Base-by-base conservation (phyloP, 345 rosid species). In the Triadica sebifera region DNA sequence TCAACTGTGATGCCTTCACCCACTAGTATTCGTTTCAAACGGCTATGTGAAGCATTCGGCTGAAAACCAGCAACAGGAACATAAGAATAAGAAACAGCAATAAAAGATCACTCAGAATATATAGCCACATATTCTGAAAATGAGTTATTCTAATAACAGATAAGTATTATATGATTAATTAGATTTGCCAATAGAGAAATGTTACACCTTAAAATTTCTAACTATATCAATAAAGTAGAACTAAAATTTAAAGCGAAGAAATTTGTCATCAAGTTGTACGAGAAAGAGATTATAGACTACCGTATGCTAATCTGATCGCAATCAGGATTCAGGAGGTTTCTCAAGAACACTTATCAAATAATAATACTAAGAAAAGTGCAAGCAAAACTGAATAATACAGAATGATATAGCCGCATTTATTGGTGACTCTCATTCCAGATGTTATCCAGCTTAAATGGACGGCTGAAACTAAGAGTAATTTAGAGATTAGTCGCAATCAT, bases 1-100 rank as follows among this genome's bases (percentile, higher is more conserved):
- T 86, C 88, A 13, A 90, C 75, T 12, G 92, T 79, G 61, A 88
- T 86, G 58, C 93, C 97, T 74, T 90, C 90, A 70, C 88, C 87
- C 16, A 90, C 89, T 63, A 85, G 81, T 25, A 90, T 79, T 71
- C 91, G 85, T 74, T 84, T 87, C 78, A 90, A 74, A 43, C 84
- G 78, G 37, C 47, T 56, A n/a, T 83, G 79, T 22, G 92, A 83
- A 20, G 64, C 78, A 79, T 88, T 92, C 79, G 83, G 75, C 92
- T 89, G 87, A 73, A 69, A 72, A 55, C 57, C 79, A 80, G 70
- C 66, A 53, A 71, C 38, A 55, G 12, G 19, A 65, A 19, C 52
- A 50, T 43, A 20, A 77, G 38, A 39, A 41, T 43, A 20, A 77
- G 38, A 39, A 52, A 19, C 17, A 13, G 25, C 37, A 57, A 56